A percentile compares a stretch with the other conserved stretches of the same genome.
These are phyloP conservation scores for Blastobotrys raffinosifermentans DNA, from an alignment of 1,139 yeast species.

Conservation along the genomic window DNA sequence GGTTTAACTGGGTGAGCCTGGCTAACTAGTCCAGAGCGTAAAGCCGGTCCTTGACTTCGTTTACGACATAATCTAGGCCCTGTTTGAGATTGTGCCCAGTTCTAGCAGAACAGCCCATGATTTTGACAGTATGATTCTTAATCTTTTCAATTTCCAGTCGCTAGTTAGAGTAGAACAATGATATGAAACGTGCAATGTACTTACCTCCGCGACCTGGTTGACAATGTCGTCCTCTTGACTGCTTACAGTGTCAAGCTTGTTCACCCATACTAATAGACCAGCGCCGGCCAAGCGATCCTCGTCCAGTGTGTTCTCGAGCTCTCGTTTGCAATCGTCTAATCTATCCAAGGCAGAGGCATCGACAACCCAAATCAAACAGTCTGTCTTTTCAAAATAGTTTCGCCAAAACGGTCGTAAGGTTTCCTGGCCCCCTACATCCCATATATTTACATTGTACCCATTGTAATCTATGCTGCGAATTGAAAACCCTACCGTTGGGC, in stretches of 20 bases:
- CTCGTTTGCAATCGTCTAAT: constrained; percentile 56
- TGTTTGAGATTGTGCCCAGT: constrained; percentile 45
- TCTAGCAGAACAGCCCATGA: constrained; percentile 49
- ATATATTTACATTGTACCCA: constrained; percentile 39
- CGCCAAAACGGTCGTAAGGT: constrained; percentile 82
- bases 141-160: constrained; percentile 34
- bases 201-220: constrained; percentile 15
- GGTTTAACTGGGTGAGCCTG: constrained; percentile 18
- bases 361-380: constrained; percentile 86
- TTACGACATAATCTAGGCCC: constrained; percentile 48
- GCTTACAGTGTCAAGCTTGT: constrained; percentile 43
- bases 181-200: constrained; percentile 28
- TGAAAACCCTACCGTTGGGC: constrained; percentile 63
- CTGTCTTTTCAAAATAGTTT: constrained; percentile 83
- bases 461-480: constrained; percentile 43
- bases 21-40: constrained; percentile 29
- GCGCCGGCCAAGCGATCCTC: constrained; percentile 71
- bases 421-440: constrained; percentile 88
- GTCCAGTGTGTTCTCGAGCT: constrained; percentile 53
- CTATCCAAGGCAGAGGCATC: constrained; percentile 63
- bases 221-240: constrained; percentile 37
- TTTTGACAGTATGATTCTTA: constrained; percentile 45
- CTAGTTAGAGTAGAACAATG: constrained; percentile 37
- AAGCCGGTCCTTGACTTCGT: constrained; percentile 36
- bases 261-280: constrained; percentile 38